Conservation (phyloP, 306 rosid genomes). For the Acmispon strigosus region DNA sequence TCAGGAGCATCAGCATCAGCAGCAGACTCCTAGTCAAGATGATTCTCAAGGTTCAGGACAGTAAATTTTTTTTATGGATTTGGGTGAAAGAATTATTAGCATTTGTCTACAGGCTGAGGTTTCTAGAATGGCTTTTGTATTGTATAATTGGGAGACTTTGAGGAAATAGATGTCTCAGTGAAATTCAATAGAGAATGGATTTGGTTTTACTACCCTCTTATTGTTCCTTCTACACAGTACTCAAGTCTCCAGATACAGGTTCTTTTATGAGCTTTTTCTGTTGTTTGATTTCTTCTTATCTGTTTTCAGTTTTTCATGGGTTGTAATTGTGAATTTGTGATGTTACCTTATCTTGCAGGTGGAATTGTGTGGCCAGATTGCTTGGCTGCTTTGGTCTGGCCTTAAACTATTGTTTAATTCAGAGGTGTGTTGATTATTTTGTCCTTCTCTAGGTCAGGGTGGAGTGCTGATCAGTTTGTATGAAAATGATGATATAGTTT, state of each 20-base stretch:
- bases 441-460: slow-evolving; percentile 53
- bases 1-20: slow-evolving; percentile 28
- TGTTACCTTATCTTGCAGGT: slow-evolving; percentile 53
- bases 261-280: background rate
- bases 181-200: slow-evolving; percentile 54
- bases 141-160: slow-evolving; percentile 47
- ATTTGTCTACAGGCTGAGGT: slow-evolving; percentile 40
- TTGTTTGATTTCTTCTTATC: background rate
- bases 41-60: slow-evolving; percentile 92
- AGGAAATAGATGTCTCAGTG: slow-evolving; percentile 39
- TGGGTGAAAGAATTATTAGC: slow-evolving; percentile 24
- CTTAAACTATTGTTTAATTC: slow-evolving; percentile 56
- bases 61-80: slow-evolving; percentile 28
- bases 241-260: slow-evolving; percentile 64
- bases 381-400: slow-evolving; percentile 63
- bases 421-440: slow-evolving; percentile 80
- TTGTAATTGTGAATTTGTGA: slow-evolving; percentile 17
- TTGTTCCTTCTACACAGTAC: slow-evolving; percentile 48
- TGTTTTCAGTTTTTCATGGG: background rate
- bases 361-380: slow-evolving; percentile 50
- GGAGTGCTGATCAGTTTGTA: slow-evolving; percentile 62
- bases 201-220: slow-evolving; percentile 45
- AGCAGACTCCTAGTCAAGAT: slow-evolving; percentile 61
- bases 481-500: slow-evolving; percentile 52
- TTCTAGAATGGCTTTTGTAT: slow-evolving; percentile 38